Percentiles rank a stretch among this genome's conserved stretches.
phyloP scores from a whole-genome alignment of 768 basidiomycete genomes.

The Hemileccinum rubropunctum region DNA sequence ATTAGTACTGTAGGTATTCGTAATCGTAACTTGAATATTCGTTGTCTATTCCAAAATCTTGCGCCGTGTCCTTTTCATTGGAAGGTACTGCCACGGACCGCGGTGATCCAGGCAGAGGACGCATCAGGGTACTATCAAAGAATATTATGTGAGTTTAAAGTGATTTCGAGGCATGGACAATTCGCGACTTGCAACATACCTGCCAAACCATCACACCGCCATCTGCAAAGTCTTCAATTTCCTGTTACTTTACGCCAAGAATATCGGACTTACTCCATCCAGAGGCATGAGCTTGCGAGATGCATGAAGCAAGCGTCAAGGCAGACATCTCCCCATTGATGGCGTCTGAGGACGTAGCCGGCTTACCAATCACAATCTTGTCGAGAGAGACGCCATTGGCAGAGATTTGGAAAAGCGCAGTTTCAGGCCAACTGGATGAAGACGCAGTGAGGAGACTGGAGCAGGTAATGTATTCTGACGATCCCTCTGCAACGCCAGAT shows the following conservation, averaged over 20 bases:
- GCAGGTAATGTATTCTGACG: constrained; percentile 37
- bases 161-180: background rate
- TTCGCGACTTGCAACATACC: constrained; percentile 18
- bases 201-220: constrained; percentile 41
- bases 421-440: constrained; percentile 38
- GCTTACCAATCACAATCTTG: constrained; percentile 79
- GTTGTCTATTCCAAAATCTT: background rate
- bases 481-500: constrained; percentile 29
- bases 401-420: constrained; percentile 46
- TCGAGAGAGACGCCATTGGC: constrained; percentile 53
- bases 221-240: constrained; percentile 21
- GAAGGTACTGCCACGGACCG: constrained; percentile 31
- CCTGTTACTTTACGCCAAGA: background rate
- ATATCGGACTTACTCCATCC: constrained; percentile 12
- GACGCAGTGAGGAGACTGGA: constrained; percentile 37
- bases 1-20: too few relatives aligned
- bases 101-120: constrained; percentile 35
- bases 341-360: constrained; percentile 48
- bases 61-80: background rate
- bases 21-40: too few relatives aligned
- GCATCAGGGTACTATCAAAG: constrained; percentile 35
- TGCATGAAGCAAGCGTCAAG: constrained; percentile 53
- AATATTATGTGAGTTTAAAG: too few relatives aligned
- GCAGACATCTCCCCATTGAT: constrained; percentile 56
- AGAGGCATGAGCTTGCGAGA: constrained; percentile 44